Base-by-base conservation (phyloP, 2,329 filamentous ascomycete genomes). In the Ilyonectria sp. region DNA sequence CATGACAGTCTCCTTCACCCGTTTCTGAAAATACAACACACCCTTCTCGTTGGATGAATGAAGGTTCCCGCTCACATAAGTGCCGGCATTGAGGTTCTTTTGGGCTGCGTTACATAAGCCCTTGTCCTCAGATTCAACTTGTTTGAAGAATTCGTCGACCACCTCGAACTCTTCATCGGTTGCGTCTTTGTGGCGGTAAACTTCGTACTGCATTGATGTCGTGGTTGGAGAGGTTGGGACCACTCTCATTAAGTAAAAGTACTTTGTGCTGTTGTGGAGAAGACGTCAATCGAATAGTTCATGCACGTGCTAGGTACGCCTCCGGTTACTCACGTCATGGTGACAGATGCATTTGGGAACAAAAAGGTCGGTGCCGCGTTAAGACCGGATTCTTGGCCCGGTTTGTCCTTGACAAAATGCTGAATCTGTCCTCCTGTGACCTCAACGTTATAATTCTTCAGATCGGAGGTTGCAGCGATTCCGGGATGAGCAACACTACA, bases 121-220 rank as follows among this genome's bases (percentile, higher is more conserved):
- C 72, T 91, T 91, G 80, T 92, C 89, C 76, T 91, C 89, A 2
- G 83, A 82, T 85, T 91, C 88, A 74, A 91, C 85, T 40, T 86
- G 86, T 76, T 88, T 88, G 80, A 90, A 91, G 71, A 91, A 87
- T 11, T 85, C 77, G 76, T 84, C 85, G 71, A 90, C 86, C 31
- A 81, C 78, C 8, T 84, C 77, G 73, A 91, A 91, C 40, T 89
- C 85, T 15, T 86, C 85, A 10, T 90, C 85, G 1, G 83, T 83
- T 2, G 87, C 85, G 69, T 86, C 80, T 72, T 86, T 88, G 82
- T 91, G 87, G 66, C 87, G 84, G 81, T 85, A 91, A 29, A 91
- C 85, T 74, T 91, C 70, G 6, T 72, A 72, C 46, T 70, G 67
- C 62, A 69, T 70, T 2, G 59, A 65, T 10, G 62, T 69, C 4